These are phyloP conservation scores for Verticillium dahliae DNA, from an alignment of 2,329 filamentous ascomycete genomes.

Conservation along the genomic window DNA sequence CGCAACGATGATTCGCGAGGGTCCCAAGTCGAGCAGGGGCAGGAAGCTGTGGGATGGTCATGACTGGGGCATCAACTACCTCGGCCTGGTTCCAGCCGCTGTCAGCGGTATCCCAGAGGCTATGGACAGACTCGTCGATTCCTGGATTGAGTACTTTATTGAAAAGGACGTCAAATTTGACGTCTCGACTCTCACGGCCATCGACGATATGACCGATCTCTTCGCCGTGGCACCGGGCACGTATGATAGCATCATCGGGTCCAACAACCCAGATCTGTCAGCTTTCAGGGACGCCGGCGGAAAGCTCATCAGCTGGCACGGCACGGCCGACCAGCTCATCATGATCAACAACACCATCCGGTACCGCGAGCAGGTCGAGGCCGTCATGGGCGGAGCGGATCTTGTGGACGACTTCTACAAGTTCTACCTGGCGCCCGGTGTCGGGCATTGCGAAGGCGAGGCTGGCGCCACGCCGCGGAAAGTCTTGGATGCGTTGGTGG, in stretches of 20 bases:
- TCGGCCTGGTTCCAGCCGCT: slow-evolving; percentile 1
- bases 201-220: not conserved
- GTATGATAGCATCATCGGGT: slow-evolving; percentile 16
- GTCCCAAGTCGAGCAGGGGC: not conserved
- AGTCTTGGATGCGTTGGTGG: slow-evolving; percentile 37
- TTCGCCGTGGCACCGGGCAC: slow-evolving; percentile 2
- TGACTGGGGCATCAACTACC: not conserved
- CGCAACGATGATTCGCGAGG: not conserved
- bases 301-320: slow-evolving; percentile 41
- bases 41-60: not conserved
- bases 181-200: slow-evolving; percentile 1
- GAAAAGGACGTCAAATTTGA: slow-evolving; percentile 28
- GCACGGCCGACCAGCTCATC: slow-evolving; percentile 26
- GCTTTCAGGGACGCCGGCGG: slow-evolving; percentile 25
- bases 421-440: slow-evolving; percentile 45
- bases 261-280: slow-evolving; percentile 30
- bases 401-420: slow-evolving; percentile 36
- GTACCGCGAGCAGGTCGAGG: slow-evolving; percentile 5
- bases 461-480: slow-evolving; percentile 33
- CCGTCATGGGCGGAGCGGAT: not conserved
- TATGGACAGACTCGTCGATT: slow-evolving; percentile 15
- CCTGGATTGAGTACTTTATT: slow-evolving; percentile 32
- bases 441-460: slow-evolving; percentile 44
- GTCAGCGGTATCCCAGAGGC: not conserved
- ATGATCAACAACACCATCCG: slow-evolving; percentile 22